Evolutionary conservation across 2,329 filamentous ascomycete species (phyloP).

Genomic region (Alternaria ethzedia): DNA sequence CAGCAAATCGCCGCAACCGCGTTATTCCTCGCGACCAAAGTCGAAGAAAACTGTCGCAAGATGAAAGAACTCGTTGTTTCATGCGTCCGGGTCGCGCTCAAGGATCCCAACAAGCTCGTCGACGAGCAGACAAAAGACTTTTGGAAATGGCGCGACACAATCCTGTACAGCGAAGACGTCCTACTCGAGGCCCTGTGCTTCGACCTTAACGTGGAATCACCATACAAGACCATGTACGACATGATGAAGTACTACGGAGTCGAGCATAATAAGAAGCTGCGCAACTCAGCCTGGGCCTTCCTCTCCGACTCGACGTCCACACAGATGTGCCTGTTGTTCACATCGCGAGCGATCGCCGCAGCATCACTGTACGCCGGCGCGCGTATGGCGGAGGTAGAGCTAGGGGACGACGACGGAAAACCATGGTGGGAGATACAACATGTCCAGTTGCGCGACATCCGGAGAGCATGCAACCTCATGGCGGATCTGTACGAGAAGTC

Average conservation of each 20-base stretch:
- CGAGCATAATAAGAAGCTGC: conserved; percentile 79
- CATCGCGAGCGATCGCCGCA: conserved; percentile 80
- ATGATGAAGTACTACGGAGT: conserved; percentile 76
- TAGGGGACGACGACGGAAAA: conserved; percentile 73
- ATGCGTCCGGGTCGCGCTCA: conserved; percentile 92
- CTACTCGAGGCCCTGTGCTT: conserved; percentile 93
- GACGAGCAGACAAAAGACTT: conserved; percentile 98
- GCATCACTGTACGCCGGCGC: conserved; percentile 87
- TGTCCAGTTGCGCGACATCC: conserved; percentile 73
- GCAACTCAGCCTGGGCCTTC: conserved; percentile 91
- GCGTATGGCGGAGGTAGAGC: conserved; percentile 72
- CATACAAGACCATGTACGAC: conserved; percentile 83
- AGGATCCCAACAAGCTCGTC: conserved; percentile 86
- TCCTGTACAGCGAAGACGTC: conserved; percentile 88
- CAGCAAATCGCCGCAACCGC: conserved; percentile 85
- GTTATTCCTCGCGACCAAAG: conserved; percentile 94
- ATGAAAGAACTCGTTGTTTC: conserved; percentile 94
- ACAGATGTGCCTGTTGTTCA: conserved; percentile 80
- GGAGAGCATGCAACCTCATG: conserved; percentile 77
- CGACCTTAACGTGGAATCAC: conserved; percentile 87
- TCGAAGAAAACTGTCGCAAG: conserved; percentile 95
- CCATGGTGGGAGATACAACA: conserved; percentile 88
- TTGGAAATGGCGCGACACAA: conserved; percentile 96
- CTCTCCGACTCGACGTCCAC: conserved; percentile 90
- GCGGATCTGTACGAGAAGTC: conserved; percentile 59